Base-by-base conservation (phyloP, 2,329 filamentous ascomycete genomes). In the Aureobasidium zeae region DNA sequence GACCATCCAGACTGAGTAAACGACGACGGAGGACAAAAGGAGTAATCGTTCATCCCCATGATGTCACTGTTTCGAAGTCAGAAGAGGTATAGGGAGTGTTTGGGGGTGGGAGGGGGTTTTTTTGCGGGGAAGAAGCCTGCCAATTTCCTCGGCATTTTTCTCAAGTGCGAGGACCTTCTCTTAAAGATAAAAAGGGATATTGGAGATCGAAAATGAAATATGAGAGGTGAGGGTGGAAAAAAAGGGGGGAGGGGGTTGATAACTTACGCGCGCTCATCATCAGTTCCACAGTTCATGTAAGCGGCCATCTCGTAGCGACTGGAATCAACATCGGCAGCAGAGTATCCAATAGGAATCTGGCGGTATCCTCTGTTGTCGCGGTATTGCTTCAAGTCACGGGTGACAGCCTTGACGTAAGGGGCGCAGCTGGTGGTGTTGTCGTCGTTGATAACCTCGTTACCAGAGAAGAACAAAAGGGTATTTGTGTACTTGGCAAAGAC, bases 281-380 rank as follows among this genome's bases (percentile, higher is more conserved):
- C 84, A 44, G 76, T 70, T 49, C 88, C 88, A 60, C 88, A 95
- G 76, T 94, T 94, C 79, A 95, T 86, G 74, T 93, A 95, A 43
- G 80, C 59, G 35, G 88, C 87, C 62, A 47, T 86, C 68, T 94
- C 77, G 67, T 83, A 77, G 55, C 87, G 84, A 72, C 93, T 94
- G 57, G 78, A 73, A 48, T 83, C 73, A 45, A 94, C 83, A 66
- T 94, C 87, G 48, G 87, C 88, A 48, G 83, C 83, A 5, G 82
- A 86, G 71, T 88, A 88, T 32, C 83, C 83, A 46, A 87, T 81
- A 16, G 83, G 83, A 52, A 88, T 83, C 48, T 66, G 54, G 53
- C 83, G 81, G 57, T 77, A 71, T 48, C 74, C 67, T 57, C 83
- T 76, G 57, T 78, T 79, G 64, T 78, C 76, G 66, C 87, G 79